Evolutionary conservation across 768 basidiomycete species (phyloP).

Genomic region (Crucibulum laeve): DNA sequence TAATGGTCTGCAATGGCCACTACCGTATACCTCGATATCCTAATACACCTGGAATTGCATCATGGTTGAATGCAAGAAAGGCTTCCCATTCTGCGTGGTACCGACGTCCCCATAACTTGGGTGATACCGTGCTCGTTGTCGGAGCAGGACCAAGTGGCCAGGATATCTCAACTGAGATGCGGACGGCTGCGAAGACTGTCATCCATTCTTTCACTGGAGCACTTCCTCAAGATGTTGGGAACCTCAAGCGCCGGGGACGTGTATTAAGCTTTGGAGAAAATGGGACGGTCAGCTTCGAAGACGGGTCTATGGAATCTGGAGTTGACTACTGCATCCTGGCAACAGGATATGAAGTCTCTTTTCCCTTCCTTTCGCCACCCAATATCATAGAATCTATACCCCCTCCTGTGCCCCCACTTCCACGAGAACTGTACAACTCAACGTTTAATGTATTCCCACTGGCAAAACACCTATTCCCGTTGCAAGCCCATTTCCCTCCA

Average conservation of each 20-base stretch:
- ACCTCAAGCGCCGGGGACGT: constrained; percentile 36
- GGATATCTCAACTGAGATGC: constrained; percentile 64
- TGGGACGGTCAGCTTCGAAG: constrained; percentile 18
- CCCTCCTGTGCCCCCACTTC: constrained; percentile 44
- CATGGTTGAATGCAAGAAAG: constrained; percentile 49
- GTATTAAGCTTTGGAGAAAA: constrained; percentile 33
- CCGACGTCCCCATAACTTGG: constrained; percentile 42
- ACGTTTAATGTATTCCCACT: constrained; percentile 68
- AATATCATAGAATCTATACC: constrained; percentile 30
- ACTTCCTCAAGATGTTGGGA: constrained; percentile 21
- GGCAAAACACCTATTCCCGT: constrained; percentile 64
- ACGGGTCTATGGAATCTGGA: constrained; percentile 47
- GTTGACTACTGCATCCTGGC: constrained; percentile 69
- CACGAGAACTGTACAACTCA: constrained; percentile 55
- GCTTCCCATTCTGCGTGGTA: constrained; percentile 71
- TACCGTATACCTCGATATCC: constrained; percentile 64
- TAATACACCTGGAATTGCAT: constrained; percentile 48
- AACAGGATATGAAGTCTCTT: constrained; percentile 67
- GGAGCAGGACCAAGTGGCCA: constrained; percentile 62
- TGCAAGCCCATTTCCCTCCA: constrained; percentile 40
- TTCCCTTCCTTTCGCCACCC: constrained; percentile 53
- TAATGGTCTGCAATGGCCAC: constrained; percentile 77
- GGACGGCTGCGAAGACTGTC: constrained; percentile 35
- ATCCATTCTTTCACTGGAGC: constrained; percentile 51
- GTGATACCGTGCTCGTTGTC: constrained; percentile 41